These are phyloP conservation scores for Wickerhamiella qilinensis DNA, from an alignment of 805 yeast genomes.

Conservation along the genomic window DNA sequence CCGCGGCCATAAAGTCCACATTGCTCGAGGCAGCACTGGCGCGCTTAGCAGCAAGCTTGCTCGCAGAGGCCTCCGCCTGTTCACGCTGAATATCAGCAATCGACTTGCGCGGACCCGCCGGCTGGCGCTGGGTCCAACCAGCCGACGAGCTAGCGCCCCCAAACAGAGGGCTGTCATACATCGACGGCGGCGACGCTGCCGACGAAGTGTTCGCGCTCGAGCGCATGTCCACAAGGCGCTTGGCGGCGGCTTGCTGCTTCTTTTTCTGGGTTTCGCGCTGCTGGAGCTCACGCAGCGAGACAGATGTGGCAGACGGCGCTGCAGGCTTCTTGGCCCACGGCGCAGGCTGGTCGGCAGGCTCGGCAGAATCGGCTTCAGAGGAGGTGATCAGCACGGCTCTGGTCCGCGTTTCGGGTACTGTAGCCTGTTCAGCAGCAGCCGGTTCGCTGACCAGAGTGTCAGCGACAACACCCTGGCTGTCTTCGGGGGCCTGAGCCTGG, in stretches of 20 bases:
- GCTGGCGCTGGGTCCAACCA: slow-evolving; percentile 10
- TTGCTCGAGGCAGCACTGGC: too few relatives aligned
- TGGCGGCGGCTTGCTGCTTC: slow-evolving; percentile 8
- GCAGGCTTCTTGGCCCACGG: neutral
- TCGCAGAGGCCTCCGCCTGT: slow-evolving; percentile 18
- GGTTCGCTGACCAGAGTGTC: too few relatives aligned
- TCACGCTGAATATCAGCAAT: slow-evolving; percentile 24
- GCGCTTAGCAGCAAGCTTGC: neutral
- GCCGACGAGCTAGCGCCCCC: slow-evolving; percentile 17
- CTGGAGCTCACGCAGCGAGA: slow-evolving; percentile 20
- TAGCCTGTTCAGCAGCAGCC: too few relatives aligned
- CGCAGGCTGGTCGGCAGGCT: neutral
- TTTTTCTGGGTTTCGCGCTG: slow-evolving; percentile 17
- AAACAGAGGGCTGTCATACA: slow-evolving; percentile 12
- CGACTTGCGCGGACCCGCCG: slow-evolving; percentile 17
- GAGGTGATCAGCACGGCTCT: too few relatives aligned
- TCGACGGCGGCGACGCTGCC: neutral
- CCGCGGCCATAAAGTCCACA: too few relatives aligned
- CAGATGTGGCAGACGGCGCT: slow-evolving; percentile 4
- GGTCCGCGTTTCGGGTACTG: too few relatives aligned
- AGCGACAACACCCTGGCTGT: too few relatives aligned
- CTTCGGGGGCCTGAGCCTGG: too few relatives aligned
- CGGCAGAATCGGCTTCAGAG: too few relatives aligned
- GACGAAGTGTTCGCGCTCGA: slow-evolving; percentile 3
- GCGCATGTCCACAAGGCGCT: too few relatives aligned